A percentile compares a stretch with the other conserved stretches of the same genome.
Evolutionary conservation across 2,329 filamentous ascomycete genomes (phyloP).

Genomic region (Samsoniella hepiali): DNA sequence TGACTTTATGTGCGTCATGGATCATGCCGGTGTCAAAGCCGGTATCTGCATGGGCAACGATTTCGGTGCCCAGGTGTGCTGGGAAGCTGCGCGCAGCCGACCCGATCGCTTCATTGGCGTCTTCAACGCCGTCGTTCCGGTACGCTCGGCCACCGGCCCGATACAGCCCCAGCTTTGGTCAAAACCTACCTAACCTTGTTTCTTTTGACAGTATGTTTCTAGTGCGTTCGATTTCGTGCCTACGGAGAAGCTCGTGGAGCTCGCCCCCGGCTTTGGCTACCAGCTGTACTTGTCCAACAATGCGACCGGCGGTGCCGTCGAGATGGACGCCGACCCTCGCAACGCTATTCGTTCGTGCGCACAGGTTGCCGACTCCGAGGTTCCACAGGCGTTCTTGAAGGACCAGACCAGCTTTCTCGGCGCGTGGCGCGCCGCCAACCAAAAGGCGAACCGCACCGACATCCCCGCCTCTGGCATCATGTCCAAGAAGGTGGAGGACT

Average conservation of each 20-base stretch:
- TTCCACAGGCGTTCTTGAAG: slow-evolving; percentile 11
- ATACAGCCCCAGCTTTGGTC: too few species aligned
- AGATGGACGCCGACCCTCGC: slow-evolving; percentile 17
- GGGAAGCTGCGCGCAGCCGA: slow-evolving; percentile 18
- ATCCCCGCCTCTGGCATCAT: slow-evolving; percentile 18
- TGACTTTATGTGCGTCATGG: slow-evolving; percentile 18
- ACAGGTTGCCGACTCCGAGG: slow-evolving; percentile 6
- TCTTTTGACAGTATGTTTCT: not conserved
- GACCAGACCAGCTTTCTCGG: slow-evolving; percentile 14
- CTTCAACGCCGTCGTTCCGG: slow-evolving; percentile 17
- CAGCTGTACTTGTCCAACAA: slow-evolving; percentile 18
- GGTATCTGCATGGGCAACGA: slow-evolving; percentile 20
- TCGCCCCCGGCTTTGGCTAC: slow-evolving; percentile 16
- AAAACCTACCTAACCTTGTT: not conserved
- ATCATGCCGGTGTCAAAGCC: slow-evolving; percentile 6
- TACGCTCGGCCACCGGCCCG: not conserved
- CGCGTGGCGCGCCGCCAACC: slow-evolving; percentile 10
- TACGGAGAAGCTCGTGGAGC: slow-evolving; percentile 16
- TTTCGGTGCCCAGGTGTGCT: slow-evolving; percentile 19
- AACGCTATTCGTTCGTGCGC: slow-evolving; percentile 16
- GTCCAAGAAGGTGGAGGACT: slow-evolving; percentile 17
- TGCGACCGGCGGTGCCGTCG: slow-evolving; percentile 14
- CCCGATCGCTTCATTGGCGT: slow-evolving; percentile 18
- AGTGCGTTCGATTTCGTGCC: slow-evolving; percentile 9
- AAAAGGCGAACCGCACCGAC: slow-evolving; percentile 13